A percentile compares a stretch with the other conserved stretches of the same genome.
phyloP scores from a whole-genome alignment of 345 rosid species.

The Litchi chinensis region DNA sequence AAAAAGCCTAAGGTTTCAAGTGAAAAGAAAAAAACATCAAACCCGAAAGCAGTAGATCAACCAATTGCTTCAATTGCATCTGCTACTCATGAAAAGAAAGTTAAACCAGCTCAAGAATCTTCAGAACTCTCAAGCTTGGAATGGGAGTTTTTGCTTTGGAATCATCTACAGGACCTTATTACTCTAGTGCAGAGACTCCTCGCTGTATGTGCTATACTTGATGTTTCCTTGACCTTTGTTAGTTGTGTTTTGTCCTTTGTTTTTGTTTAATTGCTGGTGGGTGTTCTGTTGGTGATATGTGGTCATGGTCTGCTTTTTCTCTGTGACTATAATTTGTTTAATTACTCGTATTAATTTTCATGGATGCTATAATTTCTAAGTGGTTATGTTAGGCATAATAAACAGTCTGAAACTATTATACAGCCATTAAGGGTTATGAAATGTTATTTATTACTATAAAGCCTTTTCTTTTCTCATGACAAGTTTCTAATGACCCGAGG shows the following conservation, averaged over 20 bases:
- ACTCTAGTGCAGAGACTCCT: conserved; percentile 59
- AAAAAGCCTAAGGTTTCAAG: conserved; percentile 47
- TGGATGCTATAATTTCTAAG: background rate
- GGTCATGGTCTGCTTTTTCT: background rate
- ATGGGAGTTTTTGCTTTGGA: conserved; percentile 58
- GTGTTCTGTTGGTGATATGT: background rate
- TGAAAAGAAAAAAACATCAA: conserved; percentile 38
- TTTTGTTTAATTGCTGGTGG: background rate
- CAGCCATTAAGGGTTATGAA: no score
- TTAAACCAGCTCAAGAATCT: conserved; percentile 26
- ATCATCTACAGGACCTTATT: conserved; percentile 54
- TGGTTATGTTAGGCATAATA: background rate
- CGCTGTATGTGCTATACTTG: conserved; percentile 53
- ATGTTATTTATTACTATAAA: no score
- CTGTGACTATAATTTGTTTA: background rate
- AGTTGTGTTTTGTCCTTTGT: background rate
- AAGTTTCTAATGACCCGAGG: background rate
- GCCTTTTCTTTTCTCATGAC: background rate
- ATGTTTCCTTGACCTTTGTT: conserved; percentile 9
- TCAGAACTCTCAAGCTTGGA: conserved; percentile 35
- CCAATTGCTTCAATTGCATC: conserved; percentile 34
- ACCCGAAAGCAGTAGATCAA: conserved; percentile 32
- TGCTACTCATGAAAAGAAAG: conserved; percentile 40
- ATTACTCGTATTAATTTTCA: background rate
- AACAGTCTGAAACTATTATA: background rate